Evolutionary conservation across 176 grass and related monocot species (phyloP).

Genomic region (Leersia perrieri): DNA sequence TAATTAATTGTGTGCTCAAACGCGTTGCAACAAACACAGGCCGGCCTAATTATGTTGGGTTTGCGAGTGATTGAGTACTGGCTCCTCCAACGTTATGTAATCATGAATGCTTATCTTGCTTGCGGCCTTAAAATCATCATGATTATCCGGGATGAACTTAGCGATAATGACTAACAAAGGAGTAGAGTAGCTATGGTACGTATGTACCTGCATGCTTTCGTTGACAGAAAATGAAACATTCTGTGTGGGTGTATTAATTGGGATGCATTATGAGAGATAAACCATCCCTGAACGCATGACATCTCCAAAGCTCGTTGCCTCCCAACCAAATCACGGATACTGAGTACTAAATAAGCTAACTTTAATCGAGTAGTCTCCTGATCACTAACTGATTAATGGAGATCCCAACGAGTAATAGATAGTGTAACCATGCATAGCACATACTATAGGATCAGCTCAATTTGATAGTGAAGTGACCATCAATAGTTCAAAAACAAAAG

Average conservation of each 20-base stretch:
- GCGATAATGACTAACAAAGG: slow-evolving; percentile 8
- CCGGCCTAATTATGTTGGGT: not conserved
- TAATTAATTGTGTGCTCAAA: not conserved
- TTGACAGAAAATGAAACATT: slow-evolving; percentile 33
- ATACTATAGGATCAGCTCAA: not conserved
- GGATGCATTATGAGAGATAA: not conserved
- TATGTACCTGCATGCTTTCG: not conserved
- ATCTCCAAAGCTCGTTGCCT: not conserved
- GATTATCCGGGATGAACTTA: not conserved
- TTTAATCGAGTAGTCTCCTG: not conserved
- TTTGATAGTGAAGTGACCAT: not conserved
- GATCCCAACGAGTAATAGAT: not conserved
- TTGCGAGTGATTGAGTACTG: not conserved
- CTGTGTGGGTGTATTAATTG: not conserved
- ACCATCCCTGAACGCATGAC: not conserved
- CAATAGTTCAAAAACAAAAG: not conserved
- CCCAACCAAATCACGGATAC: slow-evolving; percentile 3
- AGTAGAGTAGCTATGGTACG: not conserved
- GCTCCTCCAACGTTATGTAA: not conserved
- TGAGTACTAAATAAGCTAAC: not conserved
- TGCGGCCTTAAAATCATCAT: slow-evolving; percentile 7
- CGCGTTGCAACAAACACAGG: not conserved
- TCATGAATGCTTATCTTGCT: not conserved
- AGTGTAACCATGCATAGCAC: not conserved
- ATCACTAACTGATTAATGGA: not conserved